Conservation (phyloP, 2,329 filamentous ascomycete genomes). For the Furcasterigmium furcatum region DNA sequence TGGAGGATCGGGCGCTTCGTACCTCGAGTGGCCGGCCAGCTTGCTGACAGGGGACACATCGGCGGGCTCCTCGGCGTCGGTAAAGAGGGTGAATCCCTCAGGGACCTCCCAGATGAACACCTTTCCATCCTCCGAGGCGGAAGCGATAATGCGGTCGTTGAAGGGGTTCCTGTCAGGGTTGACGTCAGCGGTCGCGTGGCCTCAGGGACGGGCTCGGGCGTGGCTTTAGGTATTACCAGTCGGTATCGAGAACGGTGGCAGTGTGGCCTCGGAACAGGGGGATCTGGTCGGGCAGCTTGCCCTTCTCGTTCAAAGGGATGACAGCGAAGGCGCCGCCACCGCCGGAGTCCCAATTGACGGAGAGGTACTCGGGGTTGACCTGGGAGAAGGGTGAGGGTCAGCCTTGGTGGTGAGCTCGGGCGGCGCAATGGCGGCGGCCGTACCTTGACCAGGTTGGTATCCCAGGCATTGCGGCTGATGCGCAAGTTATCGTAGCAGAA, state of each 20-base stretch:
- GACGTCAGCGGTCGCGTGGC: slow-evolving; percentile 20
- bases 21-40: slow-evolving; percentile 85
- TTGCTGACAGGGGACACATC: slow-evolving; percentile 80
- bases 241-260: slow-evolving; percentile 91
- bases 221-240: slow-evolving; percentile 64
- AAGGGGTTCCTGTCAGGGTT: slow-evolving; percentile 75
- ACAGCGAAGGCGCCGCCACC: slow-evolving; percentile 97
- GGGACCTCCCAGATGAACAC: slow-evolving; percentile 97
- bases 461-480: slow-evolving; percentile 98
- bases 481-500: slow-evolving; percentile 98
- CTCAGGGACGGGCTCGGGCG: not conserved
- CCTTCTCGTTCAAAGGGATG: slow-evolving; percentile 84
- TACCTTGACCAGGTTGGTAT: slow-evolving; percentile 97
- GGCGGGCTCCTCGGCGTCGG: slow-evolving; percentile 77
- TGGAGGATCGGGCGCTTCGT: slow-evolving; percentile 20
- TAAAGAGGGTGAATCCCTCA: slow-evolving; percentile 78
- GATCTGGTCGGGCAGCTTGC: slow-evolving; percentile 87
- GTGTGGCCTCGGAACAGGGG: slow-evolving; percentile 96
- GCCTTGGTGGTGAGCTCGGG: slow-evolving; percentile 1
- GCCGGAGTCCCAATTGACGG: slow-evolving; percentile 97
- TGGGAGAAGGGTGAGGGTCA: slow-evolving; percentile 31
- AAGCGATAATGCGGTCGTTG: slow-evolving; percentile 89
- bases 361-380: slow-evolving; percentile 93
- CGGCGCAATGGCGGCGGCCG: slow-evolving; percentile 17
- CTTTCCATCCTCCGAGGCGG: slow-evolving; percentile 94